Percentiles rank a stretch among this genome's conserved stretches.
phyloP scores from a whole-genome alignment of 2,329 filamentous ascomycete genomes.

The Aulographum hederae region DNA sequence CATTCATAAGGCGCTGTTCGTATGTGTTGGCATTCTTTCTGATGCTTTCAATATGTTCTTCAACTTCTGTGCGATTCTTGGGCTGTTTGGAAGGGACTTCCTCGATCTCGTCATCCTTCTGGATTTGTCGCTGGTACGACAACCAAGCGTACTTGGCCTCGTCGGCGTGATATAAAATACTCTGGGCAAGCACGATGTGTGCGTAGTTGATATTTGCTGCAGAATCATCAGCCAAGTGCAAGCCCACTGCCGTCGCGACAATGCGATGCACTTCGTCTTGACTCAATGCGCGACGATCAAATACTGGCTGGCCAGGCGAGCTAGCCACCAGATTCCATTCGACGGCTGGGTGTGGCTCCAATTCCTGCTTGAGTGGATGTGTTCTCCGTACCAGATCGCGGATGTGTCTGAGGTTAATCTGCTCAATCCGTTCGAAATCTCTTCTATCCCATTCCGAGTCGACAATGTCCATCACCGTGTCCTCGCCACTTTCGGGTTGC shows the following conservation, averaged over 20 bases:
- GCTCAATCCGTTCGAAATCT: constrained; percentile 3
- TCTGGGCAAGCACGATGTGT: constrained; percentile 20
- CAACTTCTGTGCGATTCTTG: constrained; percentile 5
- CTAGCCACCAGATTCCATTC: constrained; percentile 4
- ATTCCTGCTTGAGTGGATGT: background rate
- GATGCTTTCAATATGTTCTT: constrained; percentile 23
- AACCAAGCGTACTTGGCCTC: constrained; percentile 10
- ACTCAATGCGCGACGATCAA: constrained; percentile 21
- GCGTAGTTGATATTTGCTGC: constrained; percentile 22
- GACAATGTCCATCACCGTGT: constrained; percentile 4
- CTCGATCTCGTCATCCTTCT: constrained; percentile 5
- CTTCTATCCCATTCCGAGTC: background rate
- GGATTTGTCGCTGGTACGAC: constrained; percentile 4
- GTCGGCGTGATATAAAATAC: constrained; percentile 27
- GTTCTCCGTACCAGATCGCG: background rate
- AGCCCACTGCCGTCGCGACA: constrained; percentile 32
- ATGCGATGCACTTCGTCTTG: constrained; percentile 42
- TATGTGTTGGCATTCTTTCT: constrained; percentile 49
- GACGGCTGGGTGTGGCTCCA: background rate
- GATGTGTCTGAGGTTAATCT: background rate
- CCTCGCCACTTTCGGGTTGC: background rate
- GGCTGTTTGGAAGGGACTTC: constrained; percentile 1
- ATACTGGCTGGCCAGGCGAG: constrained; percentile 14
- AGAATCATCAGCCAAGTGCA: constrained; percentile 9
- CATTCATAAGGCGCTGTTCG: constrained; percentile 65